Evolutionary conservation across 73 alveolate species (phyloP), one percentile per base, ranked within the genome.

Genomic region (Urostyla sp.): DNA sequence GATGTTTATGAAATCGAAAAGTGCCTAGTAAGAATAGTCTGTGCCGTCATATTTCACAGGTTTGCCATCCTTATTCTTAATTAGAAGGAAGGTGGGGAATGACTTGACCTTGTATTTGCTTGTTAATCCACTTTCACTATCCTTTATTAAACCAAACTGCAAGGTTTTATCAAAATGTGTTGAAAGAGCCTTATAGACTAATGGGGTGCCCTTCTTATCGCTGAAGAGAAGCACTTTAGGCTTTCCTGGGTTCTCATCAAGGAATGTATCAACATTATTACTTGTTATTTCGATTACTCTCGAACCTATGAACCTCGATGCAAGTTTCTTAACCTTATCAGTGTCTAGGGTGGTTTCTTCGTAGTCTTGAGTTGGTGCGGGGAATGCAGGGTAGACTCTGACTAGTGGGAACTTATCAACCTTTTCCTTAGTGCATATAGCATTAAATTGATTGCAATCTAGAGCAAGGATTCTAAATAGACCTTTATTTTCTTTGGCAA

Each of bases 301-400:
- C 57, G 91, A 89, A n/a, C 83, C 92, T 16, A 97, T 72, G 77
- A 92, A 97, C 52, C 72, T 88, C 30, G 93, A 59, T 10, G 96
- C 96, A 0, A 53, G 73, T 72, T 92, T 92, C 69, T 87, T 69
- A 28, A 92, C 54, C 72, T 82, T 90, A 16, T 89, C 85, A 55
- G 57, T 74, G 44, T 82, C 77, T 36, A 58, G 75, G 16, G 75
- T 58, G 27, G 87, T 84, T 11, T 96, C 98, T 72, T 96, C 98
- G 67, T 78, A 79, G 59, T 91, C 95, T 73, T 86, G 72, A 28
- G 95, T 89, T 34, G 99, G 99, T 34, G 95, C 95, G 36, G 99
- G 99, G 76, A 87, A 86, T 18, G 99, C 98, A 24, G 99, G 99
- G 85, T 93, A 97, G 30, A 97, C 91, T 76, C 92, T 90, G 88